Conservation (phyloP, 2,329 filamentous ascomycete species). For the Didymella lethalis region DNA sequence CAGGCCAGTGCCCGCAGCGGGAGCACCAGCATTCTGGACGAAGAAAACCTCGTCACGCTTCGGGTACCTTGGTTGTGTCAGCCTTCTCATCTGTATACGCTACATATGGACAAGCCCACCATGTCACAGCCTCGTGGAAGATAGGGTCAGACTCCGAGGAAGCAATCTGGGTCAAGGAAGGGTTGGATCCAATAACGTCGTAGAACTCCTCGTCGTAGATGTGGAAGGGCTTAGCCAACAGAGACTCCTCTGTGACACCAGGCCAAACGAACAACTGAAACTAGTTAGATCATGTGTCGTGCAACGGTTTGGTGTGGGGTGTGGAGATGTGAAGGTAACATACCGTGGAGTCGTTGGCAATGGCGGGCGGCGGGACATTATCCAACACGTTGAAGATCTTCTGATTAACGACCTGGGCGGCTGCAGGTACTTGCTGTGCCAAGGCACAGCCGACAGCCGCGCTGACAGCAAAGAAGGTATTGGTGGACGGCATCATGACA, state of each 20-base stretch:
- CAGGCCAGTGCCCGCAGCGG: conserved; percentile 34
- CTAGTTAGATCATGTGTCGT: conserved; percentile 15
- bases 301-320: background rate
- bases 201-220: conserved; percentile 39
- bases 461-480: conserved; percentile 18
- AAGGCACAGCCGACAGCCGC: conserved; percentile 23
- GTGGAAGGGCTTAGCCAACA: conserved; percentile 35
- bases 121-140: conserved; percentile 38
- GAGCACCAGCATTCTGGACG: conserved; percentile 36
- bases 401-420: conserved; percentile 35
- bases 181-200: conserved; percentile 34
- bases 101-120: conserved; percentile 14
- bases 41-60: conserved; percentile 36
- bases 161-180: conserved; percentile 34
- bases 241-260: conserved; percentile 30
- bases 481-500: conserved; percentile 22
- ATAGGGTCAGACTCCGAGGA: conserved; percentile 34
- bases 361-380: conserved; percentile 29
- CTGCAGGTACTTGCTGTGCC: conserved; percentile 29
- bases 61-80: conserved; percentile 23
- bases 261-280: conserved; percentile 34
- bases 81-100: background rate
- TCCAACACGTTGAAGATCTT: conserved; percentile 33
- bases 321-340: conserved; percentile 2
- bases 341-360: conserved; percentile 32